Percentiles rank a stretch among this genome's conserved stretches.
Evolutionary conservation across 345 rosid species (phyloP).

Genomic region (Tarenaya hassleriana): DNA sequence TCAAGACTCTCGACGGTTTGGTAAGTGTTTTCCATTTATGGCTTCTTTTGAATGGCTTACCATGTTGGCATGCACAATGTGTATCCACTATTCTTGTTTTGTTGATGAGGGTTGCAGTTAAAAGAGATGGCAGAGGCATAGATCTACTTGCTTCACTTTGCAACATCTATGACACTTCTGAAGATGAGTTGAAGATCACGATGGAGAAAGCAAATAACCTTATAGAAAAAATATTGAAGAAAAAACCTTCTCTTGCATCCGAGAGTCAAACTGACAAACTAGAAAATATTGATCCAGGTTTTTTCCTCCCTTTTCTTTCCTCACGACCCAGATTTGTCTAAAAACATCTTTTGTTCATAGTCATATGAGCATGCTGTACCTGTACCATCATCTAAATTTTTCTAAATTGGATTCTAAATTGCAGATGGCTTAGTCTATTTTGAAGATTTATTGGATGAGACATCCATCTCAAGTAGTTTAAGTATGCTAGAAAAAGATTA

Average conservation of each 20-base stretch:
- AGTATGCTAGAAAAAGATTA: constrained; percentile 68
- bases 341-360: constrained; percentile 16
- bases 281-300: constrained; percentile 57
- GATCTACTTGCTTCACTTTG: constrained; percentile 86
- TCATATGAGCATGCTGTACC: constrained; percentile 10
- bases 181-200: constrained; percentile 67
- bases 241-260: constrained; percentile 52
- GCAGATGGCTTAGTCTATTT: constrained; percentile 87
- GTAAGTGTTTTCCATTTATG: constrained; percentile 35
- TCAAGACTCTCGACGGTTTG: constrained; percentile 51
- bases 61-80: neutral
- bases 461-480: constrained; percentile 56
- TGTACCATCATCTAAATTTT: constrained; percentile 17
- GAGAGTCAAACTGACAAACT: constrained; percentile 56
- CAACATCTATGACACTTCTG: constrained; percentile 66
- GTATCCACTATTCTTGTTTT: neutral
- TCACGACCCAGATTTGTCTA: neutral
- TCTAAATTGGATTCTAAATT: constrained; percentile 10
- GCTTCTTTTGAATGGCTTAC: neutral
- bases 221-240: constrained; percentile 58
- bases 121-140: constrained; percentile 62
- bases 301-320: neutral
- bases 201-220: constrained; percentile 62
- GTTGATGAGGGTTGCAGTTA: constrained; percentile 45
- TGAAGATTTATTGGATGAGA: constrained; percentile 76